Conservation (phyloP, 306 rosid species). For the Vigna reflexopilosa region DNA sequence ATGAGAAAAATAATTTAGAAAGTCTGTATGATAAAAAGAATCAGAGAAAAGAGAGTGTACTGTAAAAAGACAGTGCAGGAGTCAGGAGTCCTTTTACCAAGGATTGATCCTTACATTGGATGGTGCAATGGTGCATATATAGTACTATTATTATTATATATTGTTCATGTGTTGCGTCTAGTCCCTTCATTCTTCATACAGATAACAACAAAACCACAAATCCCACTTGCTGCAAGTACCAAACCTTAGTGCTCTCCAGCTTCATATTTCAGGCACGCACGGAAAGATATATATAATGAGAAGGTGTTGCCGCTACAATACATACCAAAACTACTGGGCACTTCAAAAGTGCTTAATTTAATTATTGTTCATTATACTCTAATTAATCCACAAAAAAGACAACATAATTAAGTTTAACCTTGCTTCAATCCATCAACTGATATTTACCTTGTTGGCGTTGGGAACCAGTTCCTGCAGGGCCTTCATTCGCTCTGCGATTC, state of each 20-base stretch:
- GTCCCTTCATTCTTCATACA: neutral
- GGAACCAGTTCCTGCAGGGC: slow-evolving; percentile 97
- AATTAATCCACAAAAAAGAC: neutral
- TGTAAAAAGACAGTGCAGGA: neutral
- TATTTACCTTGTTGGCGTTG: slow-evolving; percentile 85
- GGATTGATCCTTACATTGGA: slow-evolving; percentile 23
- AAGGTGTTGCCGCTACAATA: neutral
- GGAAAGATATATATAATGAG: slow-evolving; percentile 20
- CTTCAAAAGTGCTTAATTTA: neutral
- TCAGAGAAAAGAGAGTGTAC: neutral
- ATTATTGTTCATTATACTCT: neutral
- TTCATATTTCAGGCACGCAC: slow-evolving; percentile 35
- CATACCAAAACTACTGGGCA: slow-evolving; percentile 3
- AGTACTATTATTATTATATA: neutral
- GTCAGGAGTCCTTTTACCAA: neutral
- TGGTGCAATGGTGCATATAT: neutral
- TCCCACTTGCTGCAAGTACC: slow-evolving; percentile 6
- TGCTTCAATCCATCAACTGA: neutral
- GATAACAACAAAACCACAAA: slow-evolving; percentile 10
- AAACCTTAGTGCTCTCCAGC: slow-evolving; percentile 14
- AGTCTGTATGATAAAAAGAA: neutral
- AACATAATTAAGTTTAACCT: neutral
- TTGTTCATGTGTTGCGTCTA: slow-evolving; percentile 6
- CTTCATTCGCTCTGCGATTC: slow-evolving; percentile 99
- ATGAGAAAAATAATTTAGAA: too few relatives aligned